Percentiles rank a stretch among this genome's conserved stretches.
Evolutionary conservation across 306 rosid genomes (phyloP).

Genomic region (Cicer chorassanicum): DNA sequence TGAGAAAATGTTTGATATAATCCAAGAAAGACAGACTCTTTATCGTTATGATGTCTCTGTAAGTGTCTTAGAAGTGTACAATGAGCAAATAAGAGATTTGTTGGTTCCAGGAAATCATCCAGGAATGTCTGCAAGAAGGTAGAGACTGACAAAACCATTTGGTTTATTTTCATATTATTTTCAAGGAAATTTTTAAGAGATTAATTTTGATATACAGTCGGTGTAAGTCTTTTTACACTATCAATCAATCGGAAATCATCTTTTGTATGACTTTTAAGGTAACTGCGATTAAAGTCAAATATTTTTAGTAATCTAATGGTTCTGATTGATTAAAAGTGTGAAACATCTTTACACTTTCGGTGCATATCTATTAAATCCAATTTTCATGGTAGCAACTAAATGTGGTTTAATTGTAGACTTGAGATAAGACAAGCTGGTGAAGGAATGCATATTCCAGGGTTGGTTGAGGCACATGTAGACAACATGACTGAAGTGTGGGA

Average conservation of each 20-base stretch:
- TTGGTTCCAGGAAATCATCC: constrained; percentile 75
- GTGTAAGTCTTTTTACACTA: background rate
- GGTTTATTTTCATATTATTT: constrained; percentile 23
- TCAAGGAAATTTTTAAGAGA: background rate
- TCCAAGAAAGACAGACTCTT: constrained; percentile 63
- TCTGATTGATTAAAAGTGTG: background rate
- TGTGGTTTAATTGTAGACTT: constrained; percentile 60
- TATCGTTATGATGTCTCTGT: constrained; percentile 75
- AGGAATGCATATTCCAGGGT: constrained; percentile 91
- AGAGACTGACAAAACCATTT: constrained; percentile 14
- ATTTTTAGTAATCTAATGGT: background rate
- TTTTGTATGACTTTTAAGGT: background rate
- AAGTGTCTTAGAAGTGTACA: constrained; percentile 94
- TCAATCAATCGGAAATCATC: background rate
- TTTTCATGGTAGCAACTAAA: constrained; percentile 25
- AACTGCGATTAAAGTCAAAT: background rate
- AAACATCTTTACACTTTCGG: background rate
- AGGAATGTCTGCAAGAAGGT: constrained; percentile 76
- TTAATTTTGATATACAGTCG: background rate
- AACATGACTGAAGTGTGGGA: constrained; percentile 95
- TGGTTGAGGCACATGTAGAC: constrained; percentile 85
- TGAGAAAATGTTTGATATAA: constrained; percentile 74
- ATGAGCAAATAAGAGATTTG: constrained; percentile 94
- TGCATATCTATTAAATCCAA: background rate
- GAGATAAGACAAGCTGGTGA: constrained; percentile 88